phyloP scores from a whole-genome alignment of 1,284 basidiomycete species.

The Coniferiporia weirii region DNA sequence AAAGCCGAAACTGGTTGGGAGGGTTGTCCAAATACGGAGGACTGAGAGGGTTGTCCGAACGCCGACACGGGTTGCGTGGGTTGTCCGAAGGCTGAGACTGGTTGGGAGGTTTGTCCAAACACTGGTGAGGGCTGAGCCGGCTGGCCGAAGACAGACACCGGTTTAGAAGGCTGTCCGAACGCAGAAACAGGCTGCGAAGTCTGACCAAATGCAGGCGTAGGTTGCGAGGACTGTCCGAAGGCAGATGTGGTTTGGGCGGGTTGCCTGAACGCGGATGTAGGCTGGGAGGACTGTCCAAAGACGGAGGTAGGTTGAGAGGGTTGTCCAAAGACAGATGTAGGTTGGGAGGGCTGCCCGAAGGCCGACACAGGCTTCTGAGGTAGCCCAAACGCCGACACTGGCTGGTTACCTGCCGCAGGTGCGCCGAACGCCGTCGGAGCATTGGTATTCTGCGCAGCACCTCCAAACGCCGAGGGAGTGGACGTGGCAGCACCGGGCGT shows the following conservation, averaged over 20 bases:
- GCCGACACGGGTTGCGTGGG: not conserved
- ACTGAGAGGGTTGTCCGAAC: not conserved
- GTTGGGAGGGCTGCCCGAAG: constrained; percentile 28
- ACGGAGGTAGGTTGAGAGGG: constrained; percentile 22
- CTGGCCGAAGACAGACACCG: constrained; percentile 22
- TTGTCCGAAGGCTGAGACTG: constrained; percentile 21
- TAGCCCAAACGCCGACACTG: constrained; percentile 29
- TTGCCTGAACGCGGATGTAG: constrained; percentile 30
- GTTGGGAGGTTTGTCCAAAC: constrained; percentile 24
- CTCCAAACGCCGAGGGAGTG: constrained; percentile 38
- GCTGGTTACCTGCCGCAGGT: constrained; percentile 20
- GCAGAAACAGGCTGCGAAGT: constrained; percentile 21
- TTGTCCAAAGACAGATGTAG: constrained; percentile 28
- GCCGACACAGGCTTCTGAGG: constrained; percentile 24
- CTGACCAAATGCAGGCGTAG: constrained; percentile 31
- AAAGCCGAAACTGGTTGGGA: constrained; percentile 29
- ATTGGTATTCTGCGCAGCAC: constrained; percentile 21
- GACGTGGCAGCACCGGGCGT: constrained; percentile 24
- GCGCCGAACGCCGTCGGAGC: constrained; percentile 25
- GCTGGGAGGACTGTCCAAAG: constrained; percentile 27
- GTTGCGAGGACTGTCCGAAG: constrained; percentile 19
- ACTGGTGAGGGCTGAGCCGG: constrained; percentile 11
- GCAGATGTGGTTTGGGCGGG: constrained; percentile 21
- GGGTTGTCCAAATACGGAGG: not conserved
- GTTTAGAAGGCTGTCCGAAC: constrained; percentile 16